Base-by-base conservation (phyloP, 23 red algal species). In the Agarophyton chilense region DNA sequence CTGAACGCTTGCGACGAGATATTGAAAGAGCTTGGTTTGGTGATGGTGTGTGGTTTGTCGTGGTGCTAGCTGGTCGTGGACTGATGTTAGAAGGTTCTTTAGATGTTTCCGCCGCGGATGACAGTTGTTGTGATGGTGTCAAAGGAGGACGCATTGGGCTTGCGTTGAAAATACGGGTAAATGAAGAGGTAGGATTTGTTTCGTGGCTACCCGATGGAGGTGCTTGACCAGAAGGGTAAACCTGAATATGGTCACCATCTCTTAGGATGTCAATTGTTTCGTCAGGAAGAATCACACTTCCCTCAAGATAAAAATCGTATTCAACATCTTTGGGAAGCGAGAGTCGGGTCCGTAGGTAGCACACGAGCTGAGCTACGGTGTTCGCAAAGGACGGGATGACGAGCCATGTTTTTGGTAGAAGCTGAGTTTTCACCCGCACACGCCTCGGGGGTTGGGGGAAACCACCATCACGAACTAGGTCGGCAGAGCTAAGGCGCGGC, bases 221-320 rank as follows among this genome's bases (percentile, higher is more conserved):
- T 38, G 29, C 10, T 67, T 67, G n/a, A 67, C 62, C 62, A 22
- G 76, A 50, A 6, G 76, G 49, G 29, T 58, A 58, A 11, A 80
- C 50, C 4, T 80, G 76, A 56, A 80, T 56, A 34, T 18, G 18
- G 10, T 80, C 76, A 24, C 76, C 76, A 21, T 80, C 76, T 31
- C 76, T 18, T 38, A 80, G 3, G 31, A 80, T 10, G 2, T 53
- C 50, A 11, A 58, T 80, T 38, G 24, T 80, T 58, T 80, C 76
- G 13, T 53, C 50, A n/a, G 25, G 50, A 55, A 57, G 76, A 58
- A 80, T 58, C 13, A 80, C 16, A 58, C 50, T 44, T 28, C 54
- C 76, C 18, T 80, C 54, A 21, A 80, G 76, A 39, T 80, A 80
- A 3, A 54, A 8, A 21, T 40, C 36, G 76, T 80, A 80, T 7